Evolutionary conservation across 192 early-diverging fungal species (phyloP).

Genomic region (Dissophora globulifera): DNA sequence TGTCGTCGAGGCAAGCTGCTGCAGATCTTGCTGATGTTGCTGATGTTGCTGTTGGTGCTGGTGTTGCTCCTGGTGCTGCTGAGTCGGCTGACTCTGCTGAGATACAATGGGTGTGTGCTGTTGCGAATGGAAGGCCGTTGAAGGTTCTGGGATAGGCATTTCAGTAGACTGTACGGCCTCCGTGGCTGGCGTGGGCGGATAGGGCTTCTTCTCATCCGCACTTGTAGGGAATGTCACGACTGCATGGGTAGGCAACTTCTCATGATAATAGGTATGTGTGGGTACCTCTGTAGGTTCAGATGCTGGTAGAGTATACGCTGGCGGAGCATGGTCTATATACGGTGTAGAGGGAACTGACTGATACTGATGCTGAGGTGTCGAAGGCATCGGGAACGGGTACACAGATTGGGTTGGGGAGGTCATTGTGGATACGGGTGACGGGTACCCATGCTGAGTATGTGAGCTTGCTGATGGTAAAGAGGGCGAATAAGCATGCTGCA

Average conservation of each 20-base stretch:
- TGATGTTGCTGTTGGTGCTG: background rate
- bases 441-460: background rate
- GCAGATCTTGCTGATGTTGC: background rate
- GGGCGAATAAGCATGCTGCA: too few species aligned
- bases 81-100: background rate
- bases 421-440: too few species aligned
- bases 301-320: conserved; percentile 3
- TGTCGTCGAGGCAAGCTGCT: background rate
- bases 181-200: too few species aligned
- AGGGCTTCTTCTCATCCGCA: background rate
- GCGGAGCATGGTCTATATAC: conserved; percentile 4
- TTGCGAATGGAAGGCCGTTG: background rate
- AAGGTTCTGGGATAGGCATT: background rate
- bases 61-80: background rate
- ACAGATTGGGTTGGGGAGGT: background rate
- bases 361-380: background rate
- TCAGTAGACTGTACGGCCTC: too few species aligned
- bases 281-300: background rate
- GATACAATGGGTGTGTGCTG: background rate
- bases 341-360: conserved; percentile 11
- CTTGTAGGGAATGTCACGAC: background rate
- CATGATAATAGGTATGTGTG: background rate
- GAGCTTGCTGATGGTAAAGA: background rate
- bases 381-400: background rate
- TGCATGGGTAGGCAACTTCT: background rate